Evolutionary conservation across 306 rosid species (phyloP), one percentile per base, ranked within the genome.

Genomic region (Cicer pinnatifidum): DNA sequence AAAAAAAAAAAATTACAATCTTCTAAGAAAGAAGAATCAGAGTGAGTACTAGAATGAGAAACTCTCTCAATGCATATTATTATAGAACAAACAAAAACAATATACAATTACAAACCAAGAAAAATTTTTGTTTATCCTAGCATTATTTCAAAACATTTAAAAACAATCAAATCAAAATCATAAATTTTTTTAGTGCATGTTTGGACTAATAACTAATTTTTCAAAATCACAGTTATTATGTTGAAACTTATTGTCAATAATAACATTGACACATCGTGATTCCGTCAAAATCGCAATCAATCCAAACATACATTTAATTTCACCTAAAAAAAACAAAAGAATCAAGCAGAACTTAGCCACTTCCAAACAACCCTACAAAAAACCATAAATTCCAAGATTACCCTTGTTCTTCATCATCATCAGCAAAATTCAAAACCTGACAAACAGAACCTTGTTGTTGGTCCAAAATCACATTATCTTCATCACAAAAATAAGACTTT

Each of bases 391-490:
- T 56, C 62, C 19, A 56, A 56, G 13, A 56, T 20, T 17, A 57
- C 13, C 6, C 35, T 8, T 51, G 23, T 7, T 51, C 57, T 13
- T 6, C 51, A 1, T 47, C 77, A 50, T 69, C 89, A 58, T 88
- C 89, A 33, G 82, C 90, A 83, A 89, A 93, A 72, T 69, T 69
- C 79, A 93, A 80, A 44, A 82, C 85, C 65, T 85, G 94, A 75
- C 96, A 88, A 69, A 87, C 78, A 17, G 75, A 80, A 20, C 63
- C 38, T 38, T 78, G 83, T 9, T 6, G 83, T 39, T 78, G 84
- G 23, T 72, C 86, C 19, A 11, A 17, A 41, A 59, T 33, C 1
- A 33, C 6, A 11, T 19, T 59, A 12, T 59, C 86, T 15, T 80
- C 76, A 9, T 50, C 46, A 67, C 86, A 71, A 41, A 91, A 89